Evolutionary conservation across 257 asterid species (phyloP), one percentile per base, ranked within the genome.

Genomic region (Lycium barbarum): DNA sequence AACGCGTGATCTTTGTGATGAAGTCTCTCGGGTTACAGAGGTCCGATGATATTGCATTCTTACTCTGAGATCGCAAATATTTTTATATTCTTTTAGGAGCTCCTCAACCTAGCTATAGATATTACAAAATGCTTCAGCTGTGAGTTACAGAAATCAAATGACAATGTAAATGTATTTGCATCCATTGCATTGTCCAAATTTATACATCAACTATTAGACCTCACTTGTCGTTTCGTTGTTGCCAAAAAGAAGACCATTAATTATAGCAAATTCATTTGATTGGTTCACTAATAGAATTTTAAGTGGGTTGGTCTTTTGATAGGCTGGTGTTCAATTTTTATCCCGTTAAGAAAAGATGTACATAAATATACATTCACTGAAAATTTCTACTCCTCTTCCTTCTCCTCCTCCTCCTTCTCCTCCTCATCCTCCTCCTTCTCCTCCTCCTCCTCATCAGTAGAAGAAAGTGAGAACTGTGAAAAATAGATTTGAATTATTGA

Each of bases 21-120:
- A 89, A 89, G 68, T 89, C 87, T 57, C 88, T 76, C 0, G 91
- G 89, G 67, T 89, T 89, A 43, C 12, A 45, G 0, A 89, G 88
- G 22, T 89, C 91, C 1, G 88, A 85, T 47, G 89, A 85, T 54
- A 89, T 87, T n/a, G 91, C 89, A 87, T 89, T 59, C 89, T 65
- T 6, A 87, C 91, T 65, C 89, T 49, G 33, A 89, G 85, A 12
- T 89, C 87, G 84, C 91, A 89, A 0, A 89, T 88, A 36, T 89
- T 87, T 9, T 85, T 86, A 83, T 85, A 87, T 47, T 86, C 89
- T 63, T 85, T 89, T 9, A 89, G 55, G 33, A 89, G 83, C 78
- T 85, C 88, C 51, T 89, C 89, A 11, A 86, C 89, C 91, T 67
- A 20, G 33, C 33, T 26, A 1, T 83, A 61, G 2, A 84, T 10